Base-by-base conservation (phyloP, 495 filamentous ascomycete species). In the Tuber microsphaerosporum region DNA sequence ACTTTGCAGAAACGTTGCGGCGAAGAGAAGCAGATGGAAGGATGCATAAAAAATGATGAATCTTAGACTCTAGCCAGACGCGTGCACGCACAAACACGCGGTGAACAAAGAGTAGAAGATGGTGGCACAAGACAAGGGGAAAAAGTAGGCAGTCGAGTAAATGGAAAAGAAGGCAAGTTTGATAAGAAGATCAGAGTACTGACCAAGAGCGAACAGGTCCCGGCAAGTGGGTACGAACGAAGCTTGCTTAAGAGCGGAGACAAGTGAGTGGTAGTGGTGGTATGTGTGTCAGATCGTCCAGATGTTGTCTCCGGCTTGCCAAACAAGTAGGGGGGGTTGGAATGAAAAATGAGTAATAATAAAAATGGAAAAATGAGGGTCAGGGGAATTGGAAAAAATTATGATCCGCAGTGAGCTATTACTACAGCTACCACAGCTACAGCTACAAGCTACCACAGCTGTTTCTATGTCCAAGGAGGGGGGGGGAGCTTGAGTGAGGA, bases 161-260 rank as follows among this genome's bases (percentile, higher is more conserved):
- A 81, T 77, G 77, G 77, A 70, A 73, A 81, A 81, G 75, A 76
- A 74, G 70, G 80, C 77, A 45, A 17, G 34, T 45, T 22, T 42
- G 2, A 44, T 71, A 77, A 77, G 78, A 76, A 76, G 78, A 56
- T 74, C 68, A 80, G 75, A 75, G 75, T 77, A 79, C 77, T 79
- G 77, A 79, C 77, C 77, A 79, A 79, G 78, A 79, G 73, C 77
- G 79, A 79, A 77, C 77, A 79, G 76, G 77, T 79, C 75, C 77
- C 77, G 77, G 77, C 77, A 79, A 79, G 76, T 77, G 76, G 73
- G 75, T 77, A 73, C 75, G 51, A 77, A 34, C 56, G 56, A 65
- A 65, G 76, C 76, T 78, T 78, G 77, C 77, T 79, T 73, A 51
- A 79, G 73, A 79, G 77, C 73, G 70, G 77, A 73, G 77, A 79